Base-by-base conservation (phyloP, 345 rosid species). In the Eucalyptus urophylla region DNA sequence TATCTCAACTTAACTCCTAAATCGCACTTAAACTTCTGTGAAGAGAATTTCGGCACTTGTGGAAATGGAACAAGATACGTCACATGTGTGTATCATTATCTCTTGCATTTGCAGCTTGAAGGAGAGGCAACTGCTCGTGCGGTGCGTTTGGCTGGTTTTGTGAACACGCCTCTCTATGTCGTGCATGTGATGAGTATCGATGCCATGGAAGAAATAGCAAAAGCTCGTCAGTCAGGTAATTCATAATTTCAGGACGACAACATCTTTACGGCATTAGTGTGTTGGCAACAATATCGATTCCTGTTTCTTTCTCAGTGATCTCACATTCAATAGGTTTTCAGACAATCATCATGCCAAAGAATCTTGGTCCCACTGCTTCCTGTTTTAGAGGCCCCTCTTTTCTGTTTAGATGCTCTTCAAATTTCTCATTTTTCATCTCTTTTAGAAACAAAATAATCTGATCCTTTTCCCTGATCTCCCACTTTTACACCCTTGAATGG, bases 181-280 rank as follows among this genome's bases (percentile, higher is more conserved):
- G 99, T 96, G 90, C 99, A 98, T 93, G 99, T 98, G 91, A 98
- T 98, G 99, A 98, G 99, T 94, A 94, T 93, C 49, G 99, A 98
- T 90, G 99, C 99, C 67, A 95, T 97, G 98, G 99, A 98, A 90
- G 99, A 98, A 94, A 93, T 98, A 89, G 98, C 98, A 91, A 94
- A 91, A 94, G 99, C 99, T 91, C 94, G 98, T 90, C 95, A 93
- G 92, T 93, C 97, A 94, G 99, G 99, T 97, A 43, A 14, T 49
- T 72, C 22, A 27, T 16, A 45, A 21, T 49, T 86, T 37, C 47
- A 21, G 47, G 47, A 76, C 1, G 5, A 76, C 25, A 24, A 22
- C 85, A 40, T 40, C 44, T 76, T 22, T 21, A 76, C 3, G 2
- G 85, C 47, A 76, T 11, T 21, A 76, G 3, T 37, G 11, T 40